These are phyloP conservation scores for Ambrosia hybrid DNA, from an alignment of 140 eudicot genomes.

Conservation along the genomic window DNA sequence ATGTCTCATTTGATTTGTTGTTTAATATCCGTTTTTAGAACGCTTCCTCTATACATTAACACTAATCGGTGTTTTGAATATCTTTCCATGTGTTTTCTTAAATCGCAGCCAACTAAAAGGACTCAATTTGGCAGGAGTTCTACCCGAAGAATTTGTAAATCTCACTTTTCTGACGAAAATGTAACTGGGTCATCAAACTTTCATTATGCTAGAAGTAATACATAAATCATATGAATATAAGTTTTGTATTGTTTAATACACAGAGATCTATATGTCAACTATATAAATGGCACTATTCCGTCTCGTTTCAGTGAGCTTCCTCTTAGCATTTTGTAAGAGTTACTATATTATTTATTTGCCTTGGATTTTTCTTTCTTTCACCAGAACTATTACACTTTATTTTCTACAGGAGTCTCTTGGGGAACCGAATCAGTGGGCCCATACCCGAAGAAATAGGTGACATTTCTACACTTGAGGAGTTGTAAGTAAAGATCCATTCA, in stretches of 20 bases:
- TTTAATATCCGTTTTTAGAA: background rate
- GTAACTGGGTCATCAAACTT: slow-evolving; percentile 44
- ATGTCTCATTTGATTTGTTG: background rate
- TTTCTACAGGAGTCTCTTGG: slow-evolving; percentile 62
- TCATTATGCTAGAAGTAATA: slow-evolving; percentile 1
- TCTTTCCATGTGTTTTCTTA: background rate
- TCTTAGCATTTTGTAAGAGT: slow-evolving; percentile 57
- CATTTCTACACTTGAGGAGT: slow-evolving; percentile 62
- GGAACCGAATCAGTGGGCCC: slow-evolving; percentile 66
- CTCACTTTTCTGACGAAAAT: slow-evolving; percentile 58
- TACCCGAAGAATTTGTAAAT: slow-evolving; percentile 70
- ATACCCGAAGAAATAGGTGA: slow-evolving; percentile 79
- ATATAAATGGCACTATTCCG: slow-evolving; percentile 77
- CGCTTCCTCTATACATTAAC: background rate
- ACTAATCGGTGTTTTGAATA: background rate
- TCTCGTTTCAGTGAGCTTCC: slow-evolving; percentile 44
- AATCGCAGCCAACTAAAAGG: slow-evolving; percentile 65
- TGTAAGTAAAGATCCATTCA: slow-evolving; percentile 52
- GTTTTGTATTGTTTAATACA: slow-evolving; percentile 5
- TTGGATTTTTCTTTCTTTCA: background rate
- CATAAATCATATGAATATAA: background rate
- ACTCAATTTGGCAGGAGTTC: slow-evolving; percentile 66
- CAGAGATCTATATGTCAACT: slow-evolving; percentile 83
- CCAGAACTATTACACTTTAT: background rate
- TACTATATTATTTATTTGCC: background rate